These are phyloP conservation scores for Scleromitrula shiraiana DNA, from an alignment of 2,329 filamentous ascomycete species.

Conservation along the genomic window DNA sequence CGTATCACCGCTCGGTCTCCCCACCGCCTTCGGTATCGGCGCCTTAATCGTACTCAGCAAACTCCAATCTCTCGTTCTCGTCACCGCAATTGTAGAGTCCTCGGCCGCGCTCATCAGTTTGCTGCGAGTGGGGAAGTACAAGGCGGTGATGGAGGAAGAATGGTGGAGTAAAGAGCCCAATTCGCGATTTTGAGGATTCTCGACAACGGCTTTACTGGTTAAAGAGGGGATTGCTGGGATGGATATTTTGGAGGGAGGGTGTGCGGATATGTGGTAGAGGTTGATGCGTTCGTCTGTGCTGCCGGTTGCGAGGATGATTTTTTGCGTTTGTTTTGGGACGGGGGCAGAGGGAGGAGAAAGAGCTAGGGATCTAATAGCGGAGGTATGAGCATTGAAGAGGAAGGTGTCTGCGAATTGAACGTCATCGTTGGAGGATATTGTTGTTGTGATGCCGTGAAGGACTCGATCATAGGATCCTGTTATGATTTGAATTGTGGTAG, in stretches of 20 bases:
- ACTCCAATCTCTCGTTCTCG: constrained; percentile 81
- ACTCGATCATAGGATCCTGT: constrained; percentile 91
- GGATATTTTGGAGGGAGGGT: constrained; percentile 50
- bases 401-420: constrained; percentile 84
- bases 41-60: constrained; percentile 82
- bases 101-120: constrained; percentile 86
- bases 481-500: constrained; percentile 73
- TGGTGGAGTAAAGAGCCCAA: constrained; percentile 84
- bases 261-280: constrained; percentile 77
- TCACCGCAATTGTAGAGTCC: constrained; percentile 85
- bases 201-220: constrained; percentile 63
- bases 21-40: constrained; percentile 71
- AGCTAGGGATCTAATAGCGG: constrained; percentile 81
- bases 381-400: constrained; percentile 87
- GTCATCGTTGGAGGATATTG: constrained; percentile 41
- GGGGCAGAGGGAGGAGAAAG: constrained; percentile 67
- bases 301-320: constrained; percentile 83
- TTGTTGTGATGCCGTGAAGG: constrained; percentile 82
- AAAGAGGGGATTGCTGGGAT: constrained; percentile 57
- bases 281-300: constrained; percentile 93
- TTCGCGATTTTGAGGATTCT: constrained; percentile 82
- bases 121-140: constrained; percentile 75
- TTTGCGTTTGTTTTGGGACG: constrained; percentile 57
- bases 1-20: constrained; percentile 83
- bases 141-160: constrained; percentile 67